phyloP scores from a whole-genome alignment of 2,329 filamentous ascomycete species.

The Aspergillus sp. region DNA sequence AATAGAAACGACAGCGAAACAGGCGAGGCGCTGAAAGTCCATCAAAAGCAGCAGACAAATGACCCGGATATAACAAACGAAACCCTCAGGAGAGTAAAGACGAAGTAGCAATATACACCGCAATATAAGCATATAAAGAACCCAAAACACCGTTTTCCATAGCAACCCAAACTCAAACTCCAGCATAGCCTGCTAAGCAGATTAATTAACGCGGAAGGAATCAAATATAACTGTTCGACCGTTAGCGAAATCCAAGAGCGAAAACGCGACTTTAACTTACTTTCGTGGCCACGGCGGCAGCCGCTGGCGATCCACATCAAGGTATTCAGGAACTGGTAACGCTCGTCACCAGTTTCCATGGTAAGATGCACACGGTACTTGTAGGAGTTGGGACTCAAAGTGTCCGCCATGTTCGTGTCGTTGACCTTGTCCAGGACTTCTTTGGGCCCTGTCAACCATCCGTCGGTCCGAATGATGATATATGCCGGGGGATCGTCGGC shows the following conservation, averaged over 20 bases:
- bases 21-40: too few species aligned
- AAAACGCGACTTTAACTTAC: too few species aligned
- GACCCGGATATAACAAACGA: too few species aligned
- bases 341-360: conserved; percentile 43
- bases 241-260: too few species aligned
- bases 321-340: conserved; percentile 41
- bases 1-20: too few species aligned
- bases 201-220: not conserved
- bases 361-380: conserved; percentile 40
- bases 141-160: too few species aligned
- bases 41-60: too few species aligned
- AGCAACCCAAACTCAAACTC: too few species aligned
- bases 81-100: too few species aligned
- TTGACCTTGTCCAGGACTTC: conserved; percentile 41
- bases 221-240: not conserved
- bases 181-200: too few species aligned
- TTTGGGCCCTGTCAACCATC: conserved; percentile 41
- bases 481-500: conserved; percentile 42
- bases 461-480: conserved; percentile 38
- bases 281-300: conserved; percentile 38
- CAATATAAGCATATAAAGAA: too few species aligned
- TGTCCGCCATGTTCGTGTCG: conserved; percentile 36
- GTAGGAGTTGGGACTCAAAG: conserved; percentile 40
- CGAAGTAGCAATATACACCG: too few species aligned
- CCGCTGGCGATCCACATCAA: conserved; percentile 44